Evolutionary conservation across 2,329 filamentous ascomycete genomes (phyloP).

Genomic region (Sarocladium oryzae): DNA sequence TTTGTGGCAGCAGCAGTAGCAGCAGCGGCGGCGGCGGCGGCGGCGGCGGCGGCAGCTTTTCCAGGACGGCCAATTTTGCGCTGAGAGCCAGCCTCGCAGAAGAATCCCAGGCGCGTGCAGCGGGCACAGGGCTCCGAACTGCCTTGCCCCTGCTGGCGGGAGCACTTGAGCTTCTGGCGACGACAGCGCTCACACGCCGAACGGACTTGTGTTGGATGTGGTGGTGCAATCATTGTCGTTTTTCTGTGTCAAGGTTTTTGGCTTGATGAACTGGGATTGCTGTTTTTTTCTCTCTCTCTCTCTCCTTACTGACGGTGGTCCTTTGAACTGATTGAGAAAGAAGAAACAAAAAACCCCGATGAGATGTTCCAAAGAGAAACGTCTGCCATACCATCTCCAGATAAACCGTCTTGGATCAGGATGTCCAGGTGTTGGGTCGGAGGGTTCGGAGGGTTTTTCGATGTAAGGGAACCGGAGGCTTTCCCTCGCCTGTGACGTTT

Average conservation of each 20-base stretch:
- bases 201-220: conserved; percentile 26
- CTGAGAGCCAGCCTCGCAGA: conserved; percentile 23
- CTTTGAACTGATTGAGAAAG: too few species aligned
- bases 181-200: conserved; percentile 27
- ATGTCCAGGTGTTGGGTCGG: neutral
- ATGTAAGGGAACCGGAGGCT: neutral
- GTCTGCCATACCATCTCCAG: too few species aligned
- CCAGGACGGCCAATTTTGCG: conserved; percentile 25
- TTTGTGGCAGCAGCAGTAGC: too few species aligned
- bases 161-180: conserved; percentile 25
- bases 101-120: conserved; percentile 21
- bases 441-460: conserved; percentile 2
- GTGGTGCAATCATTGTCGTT: conserved; percentile 9
- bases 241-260: too few species aligned
- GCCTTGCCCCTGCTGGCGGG: conserved; percentile 14
- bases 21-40: neutral
- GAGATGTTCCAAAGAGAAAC: too few species aligned
- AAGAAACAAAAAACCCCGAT: too few species aligned
- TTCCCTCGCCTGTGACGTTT: neutral
- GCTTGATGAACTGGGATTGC: neutral
- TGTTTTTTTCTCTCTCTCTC: neutral
- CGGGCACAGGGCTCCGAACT: conserved; percentile 19
- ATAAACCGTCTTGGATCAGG: neutral
- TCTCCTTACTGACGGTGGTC: too few species aligned
- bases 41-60: conserved; percentile 9